Conservation (phyloP, 495 filamentous ascomycete species). For the Chaetomidium leptoderma region DNA sequence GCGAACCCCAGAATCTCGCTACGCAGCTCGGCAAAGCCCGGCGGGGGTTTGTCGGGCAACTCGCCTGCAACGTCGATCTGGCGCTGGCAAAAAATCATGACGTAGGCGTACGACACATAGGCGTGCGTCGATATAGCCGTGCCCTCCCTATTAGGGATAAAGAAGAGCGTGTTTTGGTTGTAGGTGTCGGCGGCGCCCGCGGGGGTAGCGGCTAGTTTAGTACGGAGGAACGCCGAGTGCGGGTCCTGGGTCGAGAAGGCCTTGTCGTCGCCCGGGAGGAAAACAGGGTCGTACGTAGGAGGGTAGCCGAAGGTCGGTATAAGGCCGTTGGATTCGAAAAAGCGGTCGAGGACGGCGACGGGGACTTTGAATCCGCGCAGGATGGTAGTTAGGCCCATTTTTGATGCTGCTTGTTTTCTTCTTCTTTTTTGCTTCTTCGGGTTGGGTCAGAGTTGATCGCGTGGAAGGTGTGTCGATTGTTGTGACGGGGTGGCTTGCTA, state of each 20-base stretch:
- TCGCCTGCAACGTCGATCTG: background rate
- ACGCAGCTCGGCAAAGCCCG: background rate
- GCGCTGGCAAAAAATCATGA: conserved; percentile 2
- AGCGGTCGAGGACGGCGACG: background rate
- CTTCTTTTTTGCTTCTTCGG: too few species aligned
- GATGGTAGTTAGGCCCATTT: background rate
- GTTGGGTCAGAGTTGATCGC: too few species aligned
- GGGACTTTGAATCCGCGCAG: background rate
- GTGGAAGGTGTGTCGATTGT: too few species aligned
- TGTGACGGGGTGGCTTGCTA: too few species aligned
- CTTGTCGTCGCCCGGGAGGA: background rate
- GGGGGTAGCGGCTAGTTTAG: background rate
- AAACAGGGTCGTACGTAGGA: background rate
- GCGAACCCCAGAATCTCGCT: background rate
- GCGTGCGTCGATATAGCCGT: background rate
- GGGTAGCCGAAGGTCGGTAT: background rate
- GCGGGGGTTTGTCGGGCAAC: background rate
- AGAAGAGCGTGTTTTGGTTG: conserved; percentile 1
- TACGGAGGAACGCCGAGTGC: background rate
- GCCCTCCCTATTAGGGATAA: background rate
- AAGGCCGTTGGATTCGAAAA: background rate
- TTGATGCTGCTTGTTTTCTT: too few species aligned
- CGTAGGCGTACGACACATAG: conserved; percentile 1
- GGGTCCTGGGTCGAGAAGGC: background rate
- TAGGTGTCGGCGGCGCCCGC: background rate